These are phyloP conservation scores for Scalesia atractyloides DNA, from an alignment of 129 eudicot species.

Conservation along the genomic window DNA sequence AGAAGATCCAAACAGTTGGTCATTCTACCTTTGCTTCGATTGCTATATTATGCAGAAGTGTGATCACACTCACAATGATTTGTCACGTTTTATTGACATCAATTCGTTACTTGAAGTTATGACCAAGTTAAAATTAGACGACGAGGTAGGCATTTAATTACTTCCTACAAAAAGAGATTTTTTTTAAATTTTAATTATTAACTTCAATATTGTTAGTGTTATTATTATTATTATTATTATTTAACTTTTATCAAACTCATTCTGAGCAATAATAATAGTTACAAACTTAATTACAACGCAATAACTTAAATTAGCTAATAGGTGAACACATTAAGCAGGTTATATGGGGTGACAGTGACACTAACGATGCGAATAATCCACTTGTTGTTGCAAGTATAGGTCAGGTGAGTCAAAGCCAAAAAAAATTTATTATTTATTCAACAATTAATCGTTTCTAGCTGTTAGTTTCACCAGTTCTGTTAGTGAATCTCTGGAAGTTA, in stretches of 20 bases:
- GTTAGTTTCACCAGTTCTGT: background rate
- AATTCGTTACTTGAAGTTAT: slow-evolving; percentile 40
- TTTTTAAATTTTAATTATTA: no score
- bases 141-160: slow-evolving; percentile 6
- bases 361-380: slow-evolving; percentile 47
- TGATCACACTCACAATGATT: slow-evolving; percentile 23
- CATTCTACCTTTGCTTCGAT: slow-evolving; percentile 27
- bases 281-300: no score
- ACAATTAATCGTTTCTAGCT: background rate
- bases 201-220: no score
- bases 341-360: no score
- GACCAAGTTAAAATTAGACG: slow-evolving; percentile 12
- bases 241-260: no score
- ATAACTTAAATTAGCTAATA: no score
- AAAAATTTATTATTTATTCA: background rate
- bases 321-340: no score
- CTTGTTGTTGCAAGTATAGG: slow-evolving; percentile 99
- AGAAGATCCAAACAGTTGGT: slow-evolving; percentile 6
- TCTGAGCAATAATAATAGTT: no score
- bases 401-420: slow-evolving; percentile 62
- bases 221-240: no score
- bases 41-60: slow-evolving; percentile 19
- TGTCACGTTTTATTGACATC: slow-evolving; percentile 41
- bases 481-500: background rate
- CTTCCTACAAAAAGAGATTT: no score